Evolutionary conservation across 352 stramenopile genomes (phyloP).

Genomic region (Hyaloperonospora arabidopsidis): DNA sequence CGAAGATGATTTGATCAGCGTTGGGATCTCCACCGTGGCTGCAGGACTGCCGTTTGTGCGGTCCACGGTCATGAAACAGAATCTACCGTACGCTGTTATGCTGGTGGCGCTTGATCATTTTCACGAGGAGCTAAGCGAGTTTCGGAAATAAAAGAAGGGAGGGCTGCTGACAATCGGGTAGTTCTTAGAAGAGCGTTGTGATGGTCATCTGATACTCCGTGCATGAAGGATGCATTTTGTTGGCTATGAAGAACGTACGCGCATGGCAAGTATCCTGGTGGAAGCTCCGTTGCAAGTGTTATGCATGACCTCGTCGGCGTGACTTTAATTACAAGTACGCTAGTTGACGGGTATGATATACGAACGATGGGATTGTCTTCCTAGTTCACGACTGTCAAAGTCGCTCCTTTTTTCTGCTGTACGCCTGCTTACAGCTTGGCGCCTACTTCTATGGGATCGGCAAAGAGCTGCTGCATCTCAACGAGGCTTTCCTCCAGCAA

Average conservation of each 20-base stretch:
- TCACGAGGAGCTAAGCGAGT: slow-evolving; percentile 67
- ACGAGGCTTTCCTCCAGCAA: slow-evolving; percentile 68
- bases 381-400: not conserved
- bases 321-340: not conserved
- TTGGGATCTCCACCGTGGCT: slow-evolving; percentile 43
- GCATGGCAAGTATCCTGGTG: too few species aligned
- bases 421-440: slow-evolving; percentile 32
- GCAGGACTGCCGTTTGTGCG: slow-evolving; percentile 53
- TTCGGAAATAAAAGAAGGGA: slow-evolving; percentile 28
- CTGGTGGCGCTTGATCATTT: slow-evolving; percentile 74
- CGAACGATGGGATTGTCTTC: too few species aligned
- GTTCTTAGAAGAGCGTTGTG: too few species aligned
- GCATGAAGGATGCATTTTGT: too few species aligned
- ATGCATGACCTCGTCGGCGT: not conserved
- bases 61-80: slow-evolving; percentile 59
- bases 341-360: too few species aligned
- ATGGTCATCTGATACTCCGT: too few species aligned
- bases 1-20: slow-evolving; percentile 50
- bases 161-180: not conserved
- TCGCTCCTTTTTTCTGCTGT: not conserved
- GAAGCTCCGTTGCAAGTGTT: not conserved
- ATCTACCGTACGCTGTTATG: slow-evolving; percentile 70
- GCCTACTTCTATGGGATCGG: slow-evolving; percentile 16
- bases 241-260: too few species aligned
- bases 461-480: slow-evolving; percentile 73